Base-by-base conservation (phyloP, 208 protist species). In the Leishmania aethiopica region DNA sequence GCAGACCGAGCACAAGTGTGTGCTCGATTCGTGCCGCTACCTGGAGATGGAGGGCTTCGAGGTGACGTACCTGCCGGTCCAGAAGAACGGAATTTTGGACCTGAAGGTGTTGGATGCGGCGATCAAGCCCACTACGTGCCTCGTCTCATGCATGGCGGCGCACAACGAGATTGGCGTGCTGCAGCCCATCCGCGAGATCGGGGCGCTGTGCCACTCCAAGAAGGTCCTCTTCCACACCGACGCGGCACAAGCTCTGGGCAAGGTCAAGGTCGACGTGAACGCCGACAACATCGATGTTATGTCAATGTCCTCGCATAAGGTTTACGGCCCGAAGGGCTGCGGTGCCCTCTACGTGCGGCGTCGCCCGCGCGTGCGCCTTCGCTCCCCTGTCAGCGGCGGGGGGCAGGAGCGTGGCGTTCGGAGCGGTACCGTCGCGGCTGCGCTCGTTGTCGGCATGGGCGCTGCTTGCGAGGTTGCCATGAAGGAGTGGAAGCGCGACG, bases 101-200 rank as follows among this genome's bases (percentile, higher is more conserved):
- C 84, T 99, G 17, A 90, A 96, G 60, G 85, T 81, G 80, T 92
- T 99, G 8, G 92, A 97, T 81, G 93, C 90, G 5, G 94, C 98
- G 28, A 99, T 99, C 45, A 91, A 93, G 77, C 95, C 96, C 51
- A 96, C 90, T 8, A 99, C 99, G 17, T 94, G 88, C 37, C 92
- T 99, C 51, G 99, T 99, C 1, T 99, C 98, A 25, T 93, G 99
- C 80, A 99, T 99, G 99, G 85, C 90, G 13, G 98, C 99, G 2
- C 99, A 99, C 92, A 99, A 99, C 90, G 99, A 99, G 84, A 99
- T 99, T 84, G 99, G 99, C 76, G 98, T 99, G 28, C 89, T 99
- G 64, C 99, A 99, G 90, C 99, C 99, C 8, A 86, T 99, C 28
- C 87, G 88, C 55, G 96, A 99, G 75, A 99, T 99, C 89, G 99